Base-by-base conservation (phyloP, 768 basidiomycete genomes). In the Ramaria sp. region DNA sequence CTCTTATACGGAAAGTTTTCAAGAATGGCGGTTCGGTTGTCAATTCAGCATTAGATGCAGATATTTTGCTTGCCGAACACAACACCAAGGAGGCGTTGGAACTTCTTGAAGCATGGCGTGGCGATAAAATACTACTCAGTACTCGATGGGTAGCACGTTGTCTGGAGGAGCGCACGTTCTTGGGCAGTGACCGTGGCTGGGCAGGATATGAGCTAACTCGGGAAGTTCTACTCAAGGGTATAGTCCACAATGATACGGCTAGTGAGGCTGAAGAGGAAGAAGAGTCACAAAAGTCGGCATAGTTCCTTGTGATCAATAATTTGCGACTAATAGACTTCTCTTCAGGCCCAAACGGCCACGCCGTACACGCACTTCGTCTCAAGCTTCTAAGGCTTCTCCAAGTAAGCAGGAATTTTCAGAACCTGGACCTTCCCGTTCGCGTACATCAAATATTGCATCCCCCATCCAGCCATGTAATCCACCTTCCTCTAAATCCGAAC, bases 41-140 rank as follows among this genome's bases (percentile, higher is more conserved):
- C 15, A 49, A 19, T 45, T 9, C 31, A 27, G 20, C 31, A 13
- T 31, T 30, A 3, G 31, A 57, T 11, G 55, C 55, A 1, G 55
- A 57, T 34, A 57, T 57, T 19, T 33, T 57, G 12, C 45, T 57
- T n/a, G 55, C 55, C 11, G 55, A 57, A 37, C 34, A 17, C 46
- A 38, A 48, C n/a, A 48, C 55, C 10, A 57, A 49, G 34, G 55
- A 47, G 30, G 31, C 48, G 7, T 19, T 38, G 7, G 47, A 57
- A 19, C 34, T 57, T 19, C 11, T 57, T 20, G 43, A 57, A 15
- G 55, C 46, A 20, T 57, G 55, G 55, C 9, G 47, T 11, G 45
- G 4, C n/a, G 55, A 49, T n/a, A 57, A 57, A 30, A 19, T 57
- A 1, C 31, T 57, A 10, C 37, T 57, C 1, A 49, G 48, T 27